Conservation (phyloP, 345 rosid genomes). For the Gossypium bickii region DNA sequence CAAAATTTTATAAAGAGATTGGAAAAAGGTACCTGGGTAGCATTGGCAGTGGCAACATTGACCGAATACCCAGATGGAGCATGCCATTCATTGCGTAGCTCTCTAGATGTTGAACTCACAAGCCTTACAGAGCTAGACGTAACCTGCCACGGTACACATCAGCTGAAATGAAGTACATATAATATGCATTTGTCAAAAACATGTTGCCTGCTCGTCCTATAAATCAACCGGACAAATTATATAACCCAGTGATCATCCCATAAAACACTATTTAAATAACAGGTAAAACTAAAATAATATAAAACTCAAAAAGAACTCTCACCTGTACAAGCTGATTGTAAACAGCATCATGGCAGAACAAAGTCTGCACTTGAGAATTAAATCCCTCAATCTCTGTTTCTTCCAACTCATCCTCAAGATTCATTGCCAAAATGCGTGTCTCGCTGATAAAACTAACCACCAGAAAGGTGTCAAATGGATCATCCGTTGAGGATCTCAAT, state of each 20-base stretch:
- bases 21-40: constrained; percentile 66
- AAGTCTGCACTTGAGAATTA: constrained; percentile 77
- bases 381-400: constrained; percentile 97
- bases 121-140: constrained; percentile 86
- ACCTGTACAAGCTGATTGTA: constrained; percentile 92
- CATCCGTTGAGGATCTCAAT: constrained; percentile 76
- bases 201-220: no score
- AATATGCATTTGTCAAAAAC: constrained; percentile 2
- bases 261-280: not conserved
- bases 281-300: not conserved
- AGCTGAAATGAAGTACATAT: constrained; percentile 13
- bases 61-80: constrained; percentile 73
- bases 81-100: constrained; percentile 67
- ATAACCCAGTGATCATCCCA: not conserved
- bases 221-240: not conserved
- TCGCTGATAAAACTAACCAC: constrained; percentile 94
- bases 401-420: constrained; percentile 89
- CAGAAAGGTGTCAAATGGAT: constrained; percentile 84
- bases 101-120: constrained; percentile 68
- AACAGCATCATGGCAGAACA: constrained; percentile 91
- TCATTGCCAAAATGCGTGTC: constrained; percentile 92
- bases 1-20: not conserved
- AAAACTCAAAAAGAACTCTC: constrained; percentile 19
- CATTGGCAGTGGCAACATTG: constrained; percentile 92
- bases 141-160: constrained; percentile 43